Evolutionary conservation across 139 green algal genomes (phyloP).

Genomic region (Eudorina sp.): DNA sequence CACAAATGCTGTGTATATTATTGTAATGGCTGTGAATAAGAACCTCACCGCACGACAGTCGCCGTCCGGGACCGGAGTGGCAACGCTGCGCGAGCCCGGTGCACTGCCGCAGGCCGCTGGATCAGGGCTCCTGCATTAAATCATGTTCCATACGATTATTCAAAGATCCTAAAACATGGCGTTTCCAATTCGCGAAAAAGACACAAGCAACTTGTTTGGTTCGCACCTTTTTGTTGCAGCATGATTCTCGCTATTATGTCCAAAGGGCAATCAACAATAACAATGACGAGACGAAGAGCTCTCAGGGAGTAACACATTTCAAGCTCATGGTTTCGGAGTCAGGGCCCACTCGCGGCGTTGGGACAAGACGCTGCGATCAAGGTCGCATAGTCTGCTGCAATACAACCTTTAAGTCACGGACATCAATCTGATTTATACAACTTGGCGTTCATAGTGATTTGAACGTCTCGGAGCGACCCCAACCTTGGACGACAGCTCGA

Average conservation of each 20-base stretch:
- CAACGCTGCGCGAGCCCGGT: not conserved
- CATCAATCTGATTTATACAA: not conserved
- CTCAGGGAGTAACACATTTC: not conserved
- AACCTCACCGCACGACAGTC: constrained; percentile 10
- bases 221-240: constrained; percentile 21
- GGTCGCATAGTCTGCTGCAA: not conserved
- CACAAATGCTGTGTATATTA: not conserved
- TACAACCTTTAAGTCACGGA: not conserved
- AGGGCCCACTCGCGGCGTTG: not conserved
- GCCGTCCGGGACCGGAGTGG: not conserved
- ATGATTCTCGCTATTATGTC: not conserved
- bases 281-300: not conserved
- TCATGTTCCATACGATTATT: not conserved
- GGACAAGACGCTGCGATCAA: not conserved
- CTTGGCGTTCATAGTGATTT: not conserved
- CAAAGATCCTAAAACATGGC: not conserved
- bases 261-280: too few relatives aligned
- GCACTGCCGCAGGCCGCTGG: not conserved
- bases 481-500: constrained; percentile 7
- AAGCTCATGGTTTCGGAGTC: not conserved
- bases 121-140: not conserved
- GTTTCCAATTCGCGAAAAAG: not conserved
- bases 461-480: not conserved
- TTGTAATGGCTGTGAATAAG: not conserved
- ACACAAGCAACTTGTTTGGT: not conserved